Evolutionary conservation across 2,329 filamentous ascomycete genomes (phyloP), one percentile per base, ranked within the genome.

Genomic region (Penicillium sp.): DNA sequence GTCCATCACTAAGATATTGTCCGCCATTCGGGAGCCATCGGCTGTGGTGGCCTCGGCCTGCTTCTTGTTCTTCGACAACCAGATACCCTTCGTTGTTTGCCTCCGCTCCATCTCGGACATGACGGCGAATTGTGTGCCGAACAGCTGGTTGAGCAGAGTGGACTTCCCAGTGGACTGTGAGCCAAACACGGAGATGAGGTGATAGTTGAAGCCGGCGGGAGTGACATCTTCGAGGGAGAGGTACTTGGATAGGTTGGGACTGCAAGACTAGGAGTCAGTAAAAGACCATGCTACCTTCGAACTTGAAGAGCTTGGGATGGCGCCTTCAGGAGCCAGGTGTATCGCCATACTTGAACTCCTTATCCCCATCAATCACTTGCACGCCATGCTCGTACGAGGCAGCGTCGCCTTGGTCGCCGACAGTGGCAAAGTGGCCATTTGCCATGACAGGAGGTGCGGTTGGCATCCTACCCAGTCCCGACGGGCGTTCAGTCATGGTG

Each of bases 81-180:
- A 99, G 72, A 99, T 99, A 71, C 94, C 94, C 81, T 97, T 99
- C 40, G 94, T 99, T 0, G 94, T 99, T 81, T 99, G 94, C 58
- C 92, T 87, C 61, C 94, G 86, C 75, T 97, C 92, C 59, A 87
- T 83, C 81, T 99, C 94, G 66, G 91, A 91, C 94, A 99, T 99
- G 71, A 99, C 93, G 64, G 91, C 93, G 79, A 99, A 99, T 53
- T 92, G 84, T 63, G 94, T 99, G 60, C 91, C 91, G 73, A 99
- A 99, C 53, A 99, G 87, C 76, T 93, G 83, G 79, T 99, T 99
- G 61, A 99, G 86, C 42, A 99, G 83, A 5, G 94, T 99, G 42
- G 94, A 97, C 79, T 99, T 99, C 65, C 94, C 94, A 31, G 94
- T 99, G 19, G 94, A 97, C 81, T 99, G 94, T 54, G 93, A 97